Conservation (phyloP, 139 green algal species). For the Axilococcus clingmanii region DNA sequence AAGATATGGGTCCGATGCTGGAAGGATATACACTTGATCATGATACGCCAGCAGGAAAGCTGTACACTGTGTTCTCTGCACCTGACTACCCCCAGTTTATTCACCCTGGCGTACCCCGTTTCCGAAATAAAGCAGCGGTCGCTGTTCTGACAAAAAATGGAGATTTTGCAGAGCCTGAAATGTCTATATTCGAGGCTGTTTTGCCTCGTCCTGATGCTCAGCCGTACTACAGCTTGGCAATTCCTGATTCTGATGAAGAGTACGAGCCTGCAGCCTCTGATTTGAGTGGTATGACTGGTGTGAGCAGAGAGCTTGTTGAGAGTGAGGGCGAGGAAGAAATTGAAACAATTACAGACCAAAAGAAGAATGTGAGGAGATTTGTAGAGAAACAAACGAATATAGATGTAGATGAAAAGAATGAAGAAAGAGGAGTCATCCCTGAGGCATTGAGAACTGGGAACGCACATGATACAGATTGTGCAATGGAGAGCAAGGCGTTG, state of each 20-base stretch:
- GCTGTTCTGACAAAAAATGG: conserved; percentile 44
- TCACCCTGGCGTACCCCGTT: conserved; percentile 15
- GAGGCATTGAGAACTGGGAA: too few relatives aligned
- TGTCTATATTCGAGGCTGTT: conserved; percentile 50
- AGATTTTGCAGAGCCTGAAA: conserved; percentile 38
- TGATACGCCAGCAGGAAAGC: conserved; percentile 47
- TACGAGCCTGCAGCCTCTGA: conserved; percentile 13
- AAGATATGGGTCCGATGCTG: conserved; percentile 57
- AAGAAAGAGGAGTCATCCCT: too few relatives aligned
- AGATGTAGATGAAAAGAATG: too few relatives aligned
- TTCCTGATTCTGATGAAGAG: conserved; percentile 40
- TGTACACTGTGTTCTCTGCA: conserved; percentile 84
- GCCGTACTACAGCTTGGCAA: conserved; percentile 32
- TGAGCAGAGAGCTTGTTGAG: not conserved
- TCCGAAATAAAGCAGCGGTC: conserved; percentile 62
- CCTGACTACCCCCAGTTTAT: conserved; percentile 87
- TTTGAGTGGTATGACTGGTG: conserved; percentile 27
- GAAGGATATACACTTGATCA: conserved; percentile 81
- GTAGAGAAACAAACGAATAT: not conserved
- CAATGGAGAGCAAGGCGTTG: too few relatives aligned
- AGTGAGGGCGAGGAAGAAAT: not conserved
- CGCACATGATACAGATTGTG: too few relatives aligned
- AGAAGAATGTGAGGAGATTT: conserved; percentile 1
- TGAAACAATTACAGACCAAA: not conserved
- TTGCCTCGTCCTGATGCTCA: conserved; percentile 35